Base-by-base conservation (phyloP, 2,329 filamentous ascomycete species). In the Thelonectria blattea region DNA sequence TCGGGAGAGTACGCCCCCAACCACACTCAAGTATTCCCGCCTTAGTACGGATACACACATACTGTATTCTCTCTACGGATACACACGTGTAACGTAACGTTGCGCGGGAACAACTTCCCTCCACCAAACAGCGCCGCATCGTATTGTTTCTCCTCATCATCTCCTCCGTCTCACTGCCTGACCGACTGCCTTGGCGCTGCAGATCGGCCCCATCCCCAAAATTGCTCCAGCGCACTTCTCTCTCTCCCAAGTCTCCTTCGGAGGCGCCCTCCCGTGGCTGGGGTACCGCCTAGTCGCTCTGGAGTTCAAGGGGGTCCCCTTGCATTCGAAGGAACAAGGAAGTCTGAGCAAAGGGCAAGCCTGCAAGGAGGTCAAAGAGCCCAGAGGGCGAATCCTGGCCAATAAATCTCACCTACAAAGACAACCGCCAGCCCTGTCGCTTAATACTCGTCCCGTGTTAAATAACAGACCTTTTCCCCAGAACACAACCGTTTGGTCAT, bases 31-130 rank as follows among this genome's bases (percentile, higher is more conserved):
- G n/a, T n/a, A n/a, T n/a, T n/a, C n/a, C n/a, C n/a, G n/a, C n/a
- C n/a, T n/a, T n/a, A n/a, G n/a, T n/a, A n/a, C n/a, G n/a, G n/a
- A n/a, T n/a, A n/a, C n/a, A n/a, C n/a, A n/a, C n/a, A n/a, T n/a
- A n/a, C n/a, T n/a, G n/a, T n/a, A n/a, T n/a, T n/a, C n/a, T n/a
- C n/a, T n/a, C n/a, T n/a, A n/a, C n/a, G n/a, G n/a, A n/a, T 24
- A 24, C 22, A 9, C 14, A 22, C 15, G 22, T 47, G 20, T 22
- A 24, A 22, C 42, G 68, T 64, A 71, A 70, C 68, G 68, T 70
- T 68, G 69, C 68, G 68, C 30, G 27, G 41, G 41, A 17, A 43
- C 18, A 62, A 46, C 51, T 55, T 52, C 50, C 56, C 46, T 49
- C 51, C 49, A 30, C 51, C 34, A 37, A 17, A 5, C 22, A 22